Base-by-base conservation (phyloP, 306 rosid species). In the Trifolium fragiferum region DNA sequence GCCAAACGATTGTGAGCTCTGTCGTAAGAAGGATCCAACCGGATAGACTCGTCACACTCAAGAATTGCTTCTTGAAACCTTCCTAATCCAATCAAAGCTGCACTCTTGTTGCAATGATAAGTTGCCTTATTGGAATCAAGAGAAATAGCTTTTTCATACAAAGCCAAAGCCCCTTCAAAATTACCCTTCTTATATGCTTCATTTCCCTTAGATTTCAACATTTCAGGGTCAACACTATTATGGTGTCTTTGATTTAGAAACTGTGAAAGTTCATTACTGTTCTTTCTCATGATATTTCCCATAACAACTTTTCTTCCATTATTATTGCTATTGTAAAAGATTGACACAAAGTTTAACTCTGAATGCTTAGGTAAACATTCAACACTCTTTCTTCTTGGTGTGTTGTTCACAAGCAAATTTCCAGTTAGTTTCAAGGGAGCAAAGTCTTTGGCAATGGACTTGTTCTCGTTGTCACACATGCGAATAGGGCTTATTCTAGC, bases 1-100 rank as follows among this genome's bases (percentile, higher is more conserved):
- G 93, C 99, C 78, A 94, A 79, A 50, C 99, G 96, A 35, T 90
- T 87, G 32, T 90, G 86, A 35, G 99, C 95, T 89, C 93, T 87
- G 54, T 78, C 76, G 82, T 94, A 91, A 0, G 84, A 86, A 69
- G 99, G 95, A 0, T 92, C 94, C 40, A 92, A 72, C 75, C 82
- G 76, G 19, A 92, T 68, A 23, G 99, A 95, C 78, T 87, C 91
- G 60, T 77, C 58, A 79, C 99, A 86, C 69, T 87, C 96, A 6
- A 79, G 18, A 65, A 90, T 76, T 0, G 96, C 99, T 78, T 94
- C 96, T 23, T 81, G 63, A 41, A 88, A 75, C 38, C 90, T 87
- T 55, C 87, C 89, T 54, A 94, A 83, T 18, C 92, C 85, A 11
- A 92, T 87, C 65, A 94, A 86, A 82, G 99, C 92, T 4, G 99